phyloP scores from a whole-genome alignment of 1,139 yeast species.

The Magnusiomyces tetraspermus region DNA sequence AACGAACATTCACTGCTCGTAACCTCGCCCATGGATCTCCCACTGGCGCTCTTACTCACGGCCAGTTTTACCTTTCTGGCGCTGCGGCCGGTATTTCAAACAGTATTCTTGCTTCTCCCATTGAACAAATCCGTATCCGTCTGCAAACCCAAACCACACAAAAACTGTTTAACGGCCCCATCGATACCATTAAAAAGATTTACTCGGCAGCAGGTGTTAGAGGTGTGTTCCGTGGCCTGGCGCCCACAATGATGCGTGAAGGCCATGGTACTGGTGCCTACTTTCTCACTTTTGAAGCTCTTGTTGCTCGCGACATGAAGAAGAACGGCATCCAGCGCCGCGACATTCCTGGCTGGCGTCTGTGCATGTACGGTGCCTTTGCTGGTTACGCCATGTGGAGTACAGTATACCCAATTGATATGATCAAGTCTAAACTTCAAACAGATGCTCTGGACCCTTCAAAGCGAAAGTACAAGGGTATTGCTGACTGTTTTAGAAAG shows the following conservation, averaged over 20 bases:
- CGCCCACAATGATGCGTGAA: slow-evolving; percentile 76
- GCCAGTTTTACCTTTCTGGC: slow-evolving; percentile 71
- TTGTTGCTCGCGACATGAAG: slow-evolving; percentile 54
- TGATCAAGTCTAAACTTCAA: slow-evolving; percentile 75
- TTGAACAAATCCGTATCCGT: slow-evolving; percentile 86
- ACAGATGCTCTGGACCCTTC: slow-evolving; percentile 59
- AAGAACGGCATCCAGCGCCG: slow-evolving; percentile 40
- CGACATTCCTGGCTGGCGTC: slow-evolving; percentile 76
- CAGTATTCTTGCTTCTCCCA: slow-evolving; percentile 80
- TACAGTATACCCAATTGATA: slow-evolving; percentile 73
- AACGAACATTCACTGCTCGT: slow-evolving; percentile 50
- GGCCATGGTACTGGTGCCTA: slow-evolving; percentile 82
- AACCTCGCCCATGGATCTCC: slow-evolving; percentile 34
- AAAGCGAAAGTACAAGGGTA: slow-evolving; percentile 37
- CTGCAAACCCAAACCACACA: slow-evolving; percentile 68
- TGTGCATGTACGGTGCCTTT: slow-evolving; percentile 72
- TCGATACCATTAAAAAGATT: slow-evolving; percentile 63
- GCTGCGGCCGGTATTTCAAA: slow-evolving; percentile 84
- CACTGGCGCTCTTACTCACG: slow-evolving; percentile 34
- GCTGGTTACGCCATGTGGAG: slow-evolving; percentile 86
- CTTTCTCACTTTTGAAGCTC: slow-evolving; percentile 80
- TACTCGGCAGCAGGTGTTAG: slow-evolving; percentile 44
- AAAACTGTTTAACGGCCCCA: slow-evolving; percentile 59
- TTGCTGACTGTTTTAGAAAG: slow-evolving; percentile 47
- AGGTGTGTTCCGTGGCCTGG: slow-evolving; percentile 68